Evolutionary conservation across 1,284 basidiomycete species (phyloP), one percentile per base, ranked within the genome.

Genomic region (Porogramme epimiltina): DNA sequence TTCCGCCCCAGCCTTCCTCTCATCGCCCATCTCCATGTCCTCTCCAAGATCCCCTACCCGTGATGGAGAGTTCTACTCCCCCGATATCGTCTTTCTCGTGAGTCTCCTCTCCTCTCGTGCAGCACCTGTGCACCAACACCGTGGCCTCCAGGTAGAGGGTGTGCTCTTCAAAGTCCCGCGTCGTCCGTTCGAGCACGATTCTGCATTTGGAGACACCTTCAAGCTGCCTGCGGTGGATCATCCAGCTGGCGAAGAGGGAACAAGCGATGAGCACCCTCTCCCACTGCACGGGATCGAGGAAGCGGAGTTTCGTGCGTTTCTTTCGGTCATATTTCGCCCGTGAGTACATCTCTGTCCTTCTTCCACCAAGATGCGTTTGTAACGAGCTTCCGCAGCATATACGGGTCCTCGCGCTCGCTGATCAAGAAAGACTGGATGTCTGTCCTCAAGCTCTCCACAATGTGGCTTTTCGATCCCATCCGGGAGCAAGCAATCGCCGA

Each of bases 121-220:
- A 16, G 24, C 15, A 9, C 9, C 34, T 38, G 19, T n/a, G 18
- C n/a, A 20, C 24, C 19, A 24, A 19, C 18, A 2, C 24, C 18
- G n/a, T 10, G 23, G 18, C 33, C 13, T 15, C 5, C 26, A 49
- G 45, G 47, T 49, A 19, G 42, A 36, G 1, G 28, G 16, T 6
- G 42, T 47, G 1, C 44, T 46, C 10, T 50, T 58, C 42, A 51
- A 53, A 26, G 50, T 54, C 28, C 47, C 51, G 13, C 49, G 56
- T 4, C 49, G 51, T 5, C 37, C 53, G 19, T 54, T 58, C 18
- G 56, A 51, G 33, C 37, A 51, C 4, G 52, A 54, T 11, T 60
- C 58, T 2, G 44, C 45, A 3, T 55, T 57, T 44, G 20, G 18
- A 2, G 31, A 43, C n/a, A 51, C 45, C 18, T 55, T 60, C 40